Conservation (phyloP, 2,329 filamentous ascomycete species). For the Juglanconis juglandina region DNA sequence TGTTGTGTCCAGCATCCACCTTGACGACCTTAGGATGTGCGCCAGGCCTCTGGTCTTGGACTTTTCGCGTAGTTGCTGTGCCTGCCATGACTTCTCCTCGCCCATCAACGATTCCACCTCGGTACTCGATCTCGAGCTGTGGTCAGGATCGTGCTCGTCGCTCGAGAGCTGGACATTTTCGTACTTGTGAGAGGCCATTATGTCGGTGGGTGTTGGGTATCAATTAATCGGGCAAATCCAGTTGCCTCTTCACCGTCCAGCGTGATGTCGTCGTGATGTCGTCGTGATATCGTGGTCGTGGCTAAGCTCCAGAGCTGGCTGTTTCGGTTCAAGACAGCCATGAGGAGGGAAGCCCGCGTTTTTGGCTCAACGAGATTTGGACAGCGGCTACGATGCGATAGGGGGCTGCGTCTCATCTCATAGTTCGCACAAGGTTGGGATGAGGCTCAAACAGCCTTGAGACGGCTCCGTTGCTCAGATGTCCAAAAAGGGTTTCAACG, state of each 20-base stretch:
- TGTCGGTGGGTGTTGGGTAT: background rate
- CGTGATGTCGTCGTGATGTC: constrained; percentile 3
- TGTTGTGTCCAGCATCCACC: constrained; percentile 37
- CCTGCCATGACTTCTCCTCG: constrained; percentile 33
- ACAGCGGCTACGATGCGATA: background rate
- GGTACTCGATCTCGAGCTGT: constrained; percentile 32
- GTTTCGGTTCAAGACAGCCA: background rate
- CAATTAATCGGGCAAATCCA: constrained; percentile 6
- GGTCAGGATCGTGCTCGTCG: constrained; percentile 31
- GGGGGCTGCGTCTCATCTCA: background rate
- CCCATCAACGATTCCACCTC: constrained; percentile 39
- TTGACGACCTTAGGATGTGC: constrained; percentile 28
- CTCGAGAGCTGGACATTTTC: constrained; percentile 25
- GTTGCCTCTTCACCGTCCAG: constrained; percentile 13
- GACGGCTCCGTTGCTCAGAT: background rate
- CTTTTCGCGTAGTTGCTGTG: constrained; percentile 25
- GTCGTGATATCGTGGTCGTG: background rate
- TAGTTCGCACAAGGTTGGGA: constrained; percentile 7
- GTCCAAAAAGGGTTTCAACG: background rate
- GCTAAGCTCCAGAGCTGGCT: constrained; percentile 1
- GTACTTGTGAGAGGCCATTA: constrained; percentile 26
- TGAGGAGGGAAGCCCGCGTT: background rate
- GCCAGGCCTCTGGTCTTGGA: constrained; percentile 21
- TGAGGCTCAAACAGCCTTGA: constrained; percentile 17
- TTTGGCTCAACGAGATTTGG: constrained; percentile 1